phyloP scores from a whole-genome alignment of 176 grass and related monocot genomes.

The Oryza australiensis region DNA sequence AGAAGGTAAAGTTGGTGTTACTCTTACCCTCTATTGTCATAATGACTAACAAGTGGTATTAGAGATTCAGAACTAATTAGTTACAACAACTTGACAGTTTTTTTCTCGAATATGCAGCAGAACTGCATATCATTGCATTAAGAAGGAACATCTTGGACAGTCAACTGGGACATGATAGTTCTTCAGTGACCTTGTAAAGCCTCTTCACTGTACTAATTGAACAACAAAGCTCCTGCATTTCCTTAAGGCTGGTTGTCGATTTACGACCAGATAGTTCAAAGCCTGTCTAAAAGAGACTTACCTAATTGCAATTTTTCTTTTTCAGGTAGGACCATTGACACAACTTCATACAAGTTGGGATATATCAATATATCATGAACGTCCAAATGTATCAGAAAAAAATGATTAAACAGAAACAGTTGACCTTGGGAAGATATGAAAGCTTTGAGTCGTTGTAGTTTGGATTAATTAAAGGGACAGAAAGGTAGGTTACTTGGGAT shows the following conservation, averaged over 20 bases:
- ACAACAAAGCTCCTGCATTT: not conserved
- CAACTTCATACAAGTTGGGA: too few relatives aligned
- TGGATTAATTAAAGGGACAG: slow-evolving; percentile 6
- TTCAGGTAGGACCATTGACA: not conserved
- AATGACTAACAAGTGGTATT: not conserved
- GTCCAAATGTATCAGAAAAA: not conserved
- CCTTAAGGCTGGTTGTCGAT: not conserved
- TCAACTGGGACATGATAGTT: not conserved
- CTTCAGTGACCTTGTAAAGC: not conserved
- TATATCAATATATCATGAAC: not conserved
- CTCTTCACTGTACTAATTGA: not conserved
- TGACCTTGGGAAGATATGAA: slow-evolving; percentile 26
- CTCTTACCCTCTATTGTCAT: not conserved
- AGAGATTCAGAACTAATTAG: not conserved
- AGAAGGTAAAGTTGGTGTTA: not conserved
- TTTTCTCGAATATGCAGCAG: too few relatives aligned
- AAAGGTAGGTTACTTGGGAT: slow-evolving; percentile 31
- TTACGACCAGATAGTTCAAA: not conserved
- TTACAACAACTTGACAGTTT: not conserved
- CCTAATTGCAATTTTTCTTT: not conserved
- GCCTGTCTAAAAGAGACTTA: not conserved
- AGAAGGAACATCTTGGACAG: not conserved
- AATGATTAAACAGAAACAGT: slow-evolving; percentile 18
- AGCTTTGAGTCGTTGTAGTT: not conserved
- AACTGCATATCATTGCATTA: too few relatives aligned